A percentile compares a stretch with the other conserved stretches of the same genome.
Evolutionary conservation across 1,284 basidiomycete species (phyloP).

Genomic region (Lentinula novae-zelandiae): DNA sequence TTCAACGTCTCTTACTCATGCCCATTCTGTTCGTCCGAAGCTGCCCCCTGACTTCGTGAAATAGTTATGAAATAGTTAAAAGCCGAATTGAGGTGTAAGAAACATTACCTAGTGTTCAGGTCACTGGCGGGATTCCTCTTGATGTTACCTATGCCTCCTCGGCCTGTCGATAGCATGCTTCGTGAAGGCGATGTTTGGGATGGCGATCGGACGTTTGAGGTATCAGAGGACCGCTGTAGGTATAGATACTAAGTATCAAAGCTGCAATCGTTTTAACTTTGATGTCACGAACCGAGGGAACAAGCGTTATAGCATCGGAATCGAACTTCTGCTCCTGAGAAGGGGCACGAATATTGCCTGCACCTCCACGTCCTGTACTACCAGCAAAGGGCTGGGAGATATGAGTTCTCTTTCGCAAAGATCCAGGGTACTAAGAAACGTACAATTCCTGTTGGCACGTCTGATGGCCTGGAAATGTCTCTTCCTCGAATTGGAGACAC

Average conservation of each 20-base stretch:
- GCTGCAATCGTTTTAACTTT: not conserved
- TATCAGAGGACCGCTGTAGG: not conserved
- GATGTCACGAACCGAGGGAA: not conserved
- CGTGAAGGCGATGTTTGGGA: conserved; percentile 6
- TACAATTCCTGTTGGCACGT: not conserved
- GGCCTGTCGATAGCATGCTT: conserved; percentile 1
- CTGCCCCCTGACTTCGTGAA: not conserved
- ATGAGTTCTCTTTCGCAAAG: not conserved
- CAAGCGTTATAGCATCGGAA: not conserved
- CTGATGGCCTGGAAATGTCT: conserved; percentile 1
- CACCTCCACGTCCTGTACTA: conserved; percentile 5
- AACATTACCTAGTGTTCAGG: not conserved
- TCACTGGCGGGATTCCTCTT: not conserved
- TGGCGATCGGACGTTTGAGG: not conserved
- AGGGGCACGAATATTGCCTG: conserved; percentile 5
- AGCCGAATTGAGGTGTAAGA: not conserved
- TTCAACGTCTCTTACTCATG: not conserved
- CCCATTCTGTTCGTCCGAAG: not conserved
- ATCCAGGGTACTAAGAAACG: not conserved
- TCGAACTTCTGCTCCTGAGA: conserved; percentile 1
- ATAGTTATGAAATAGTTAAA: not conserved
- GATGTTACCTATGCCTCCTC: conserved; percentile 10
- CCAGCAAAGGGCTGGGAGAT: not conserved
- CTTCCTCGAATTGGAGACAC: conserved; percentile 5
- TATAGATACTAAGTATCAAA: no score